Evolutionary conservation across 176 grass and related monocot genomes (phyloP).

Genomic region (Carex littledalei): DNA sequence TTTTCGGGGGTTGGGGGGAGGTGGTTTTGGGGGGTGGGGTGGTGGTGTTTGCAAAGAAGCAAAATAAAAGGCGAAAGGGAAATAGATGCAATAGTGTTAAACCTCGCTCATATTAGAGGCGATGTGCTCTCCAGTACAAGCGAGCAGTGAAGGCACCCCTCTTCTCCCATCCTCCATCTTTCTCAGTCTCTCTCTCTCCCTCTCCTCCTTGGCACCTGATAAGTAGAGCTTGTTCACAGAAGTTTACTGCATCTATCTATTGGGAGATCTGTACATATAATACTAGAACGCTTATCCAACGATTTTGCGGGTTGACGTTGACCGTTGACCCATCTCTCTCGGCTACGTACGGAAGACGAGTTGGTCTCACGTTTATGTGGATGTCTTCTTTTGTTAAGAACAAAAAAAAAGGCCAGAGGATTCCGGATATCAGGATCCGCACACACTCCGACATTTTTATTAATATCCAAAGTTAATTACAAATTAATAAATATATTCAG

Average conservation of each 20-base stretch:
- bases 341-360: background rate
- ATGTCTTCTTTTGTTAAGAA: no score
- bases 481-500: no score
- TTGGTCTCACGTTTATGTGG: background rate
- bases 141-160: conserved; percentile 53
- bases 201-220: background rate
- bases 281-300: background rate
- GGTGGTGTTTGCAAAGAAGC: background rate
- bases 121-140: conserved; percentile 47
- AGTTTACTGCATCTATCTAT: background rate
- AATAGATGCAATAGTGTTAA: background rate
- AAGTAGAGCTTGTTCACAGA: background rate
- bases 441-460: no score
- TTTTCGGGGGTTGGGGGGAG: no score
- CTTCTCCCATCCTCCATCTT: conserved; percentile 50
- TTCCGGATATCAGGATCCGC: no score
- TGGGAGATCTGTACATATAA: background rate
- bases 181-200: background rate
- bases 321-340: background rate
- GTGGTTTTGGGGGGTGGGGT: no score
- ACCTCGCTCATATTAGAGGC: conserved; percentile 75
- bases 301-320: background rate
- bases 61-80: background rate
- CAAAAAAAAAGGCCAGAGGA: no score
- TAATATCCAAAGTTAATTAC: no score